Evolutionary conservation across 768 basidiomycete genomes (phyloP), one percentile per base, ranked within the genome.

Genomic region (Trametes elegans): DNA sequence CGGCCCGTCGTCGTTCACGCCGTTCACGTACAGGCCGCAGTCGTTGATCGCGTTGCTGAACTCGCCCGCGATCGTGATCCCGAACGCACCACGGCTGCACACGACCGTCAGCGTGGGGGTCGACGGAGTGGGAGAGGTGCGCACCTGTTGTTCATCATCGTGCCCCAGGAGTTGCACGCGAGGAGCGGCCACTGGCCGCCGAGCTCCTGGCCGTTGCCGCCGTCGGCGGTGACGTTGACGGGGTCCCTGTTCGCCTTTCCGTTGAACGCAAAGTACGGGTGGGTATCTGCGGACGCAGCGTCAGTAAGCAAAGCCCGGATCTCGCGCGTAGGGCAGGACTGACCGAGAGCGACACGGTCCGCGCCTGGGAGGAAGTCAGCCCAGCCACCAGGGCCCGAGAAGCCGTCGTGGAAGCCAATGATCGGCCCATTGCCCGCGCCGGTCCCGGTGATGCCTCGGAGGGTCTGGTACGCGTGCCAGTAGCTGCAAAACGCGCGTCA

Each of bases 21-120:
- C 72, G 29, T 71, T 76, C 53, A 72, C 73, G 63, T 65, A 79
- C 38, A 79, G 70, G 7, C 82, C 87, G 62, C 88, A 88, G 52
- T 82, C 76, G 64, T 87, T 89, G 60, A 76, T 76, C 5, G 81
- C 85, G 7, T 77, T 76, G 41, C 83, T 79, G 70, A 85, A 92
- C 70, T 94, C 91, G 36, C 89, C 91, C 0, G 82, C 84, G 19
- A 85, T 65, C 6, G 82, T 83, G 13, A 92, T 70, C 7, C 92
- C 92, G 62, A 90, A 88, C 4, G 67, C 64, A 43, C 58, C 67
- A 59, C 65, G 79, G 66, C 77, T 79, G 51, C 28, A 60, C n/a
- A n/a, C n/a, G n/a, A n/a, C n/a, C n/a, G n/a, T n/a, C n/a, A n/a
- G n/a, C n/a, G n/a, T n/a, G n/a, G n/a, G n/a, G n/a, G n/a, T n/a